A percentile compares a stretch with the other conserved stretches of the same genome.
phyloP scores from a whole-genome alignment of 148 eudicot species.

The Vaccinium macrocarpon region DNA sequence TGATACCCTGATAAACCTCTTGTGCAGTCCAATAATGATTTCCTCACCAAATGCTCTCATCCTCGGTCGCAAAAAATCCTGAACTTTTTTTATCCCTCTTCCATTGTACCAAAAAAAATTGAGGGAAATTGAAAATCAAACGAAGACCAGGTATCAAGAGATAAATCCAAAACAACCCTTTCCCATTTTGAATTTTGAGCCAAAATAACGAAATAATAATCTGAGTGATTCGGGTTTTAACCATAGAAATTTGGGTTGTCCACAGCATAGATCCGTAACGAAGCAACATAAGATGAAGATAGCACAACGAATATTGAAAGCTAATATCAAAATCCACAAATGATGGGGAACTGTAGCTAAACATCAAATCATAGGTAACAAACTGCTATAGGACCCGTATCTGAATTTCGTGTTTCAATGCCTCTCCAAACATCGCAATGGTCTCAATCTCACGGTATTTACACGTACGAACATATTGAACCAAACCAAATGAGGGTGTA shows the following conservation, averaged over 20 bases:
- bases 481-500: background rate
- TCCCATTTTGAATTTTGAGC: background rate
- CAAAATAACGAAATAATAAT: background rate
- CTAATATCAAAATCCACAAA: conserved; percentile 11
- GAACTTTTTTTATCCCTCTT: background rate
- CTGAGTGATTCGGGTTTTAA: too few species aligned
- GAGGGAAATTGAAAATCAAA: background rate
- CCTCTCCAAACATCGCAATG: conserved; percentile 16
- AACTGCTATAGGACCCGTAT: background rate
- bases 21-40: too few species aligned
- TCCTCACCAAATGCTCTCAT: background rate
- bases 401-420: conserved; percentile 14
- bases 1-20: too few species aligned
- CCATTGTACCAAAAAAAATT: too few species aligned
- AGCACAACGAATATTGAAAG: conserved; percentile 6
- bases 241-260: background rate
- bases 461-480: conserved; percentile 14
- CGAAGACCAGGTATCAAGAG: background rate
- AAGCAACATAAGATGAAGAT: background rate
- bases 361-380: background rate
- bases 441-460: conserved; percentile 14
- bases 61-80: background rate
- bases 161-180: background rate
- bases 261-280: background rate
- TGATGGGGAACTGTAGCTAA: conserved; percentile 9